Base-by-base conservation (phyloP, 306 rosid genomes). In the Corylus heterophylla region DNA sequence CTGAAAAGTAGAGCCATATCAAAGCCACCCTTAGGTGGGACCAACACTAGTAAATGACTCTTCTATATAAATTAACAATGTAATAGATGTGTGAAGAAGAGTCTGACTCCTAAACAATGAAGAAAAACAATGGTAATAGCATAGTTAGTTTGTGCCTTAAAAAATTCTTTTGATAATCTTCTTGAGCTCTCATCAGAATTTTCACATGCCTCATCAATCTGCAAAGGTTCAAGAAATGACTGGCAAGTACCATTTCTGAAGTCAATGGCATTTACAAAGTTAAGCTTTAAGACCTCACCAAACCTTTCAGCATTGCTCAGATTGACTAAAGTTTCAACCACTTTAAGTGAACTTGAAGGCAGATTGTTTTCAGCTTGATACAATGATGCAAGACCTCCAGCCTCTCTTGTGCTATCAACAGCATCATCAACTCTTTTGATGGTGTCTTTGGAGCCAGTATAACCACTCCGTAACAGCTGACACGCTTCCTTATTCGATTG, bases 281-380 rank as follows among this genome's bases (percentile, higher is more conserved):
- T 22, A 22, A 22, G 25, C 25, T 22, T 22, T 22, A 22, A 22
- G 25, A 22, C 25, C 29, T 31, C 59, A 27, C 49, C 47, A 10
- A 64, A 48, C 42, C 10, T 49, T 68, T 35, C 73, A 4, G 59
- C 72, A 39, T 42, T 50, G 12, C 29, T 71, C 48, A 56, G 18
- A 51, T 50, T 64, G 13, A 50, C 11, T 72, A 27, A 31, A 74
- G 63, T 3, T 61, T 62, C 66, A 37, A 52, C 64, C 66, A 18
- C 13, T 59, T 35, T 25, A 51, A 35, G 29, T n/a, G 82, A 71
- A 75, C 48, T 59, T 59, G 10, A 17, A 79, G 42, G 52, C 37
- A 8, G 63, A 62, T 73, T n/a, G 55, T 51, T 10, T 64, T 44
- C 50, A 2, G 69, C 78, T 54, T 42, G 69, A 64, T 50, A n/a